Conservation (phyloP, 2,329 filamentous ascomycete genomes). For the Alternaria sp. region DNA sequence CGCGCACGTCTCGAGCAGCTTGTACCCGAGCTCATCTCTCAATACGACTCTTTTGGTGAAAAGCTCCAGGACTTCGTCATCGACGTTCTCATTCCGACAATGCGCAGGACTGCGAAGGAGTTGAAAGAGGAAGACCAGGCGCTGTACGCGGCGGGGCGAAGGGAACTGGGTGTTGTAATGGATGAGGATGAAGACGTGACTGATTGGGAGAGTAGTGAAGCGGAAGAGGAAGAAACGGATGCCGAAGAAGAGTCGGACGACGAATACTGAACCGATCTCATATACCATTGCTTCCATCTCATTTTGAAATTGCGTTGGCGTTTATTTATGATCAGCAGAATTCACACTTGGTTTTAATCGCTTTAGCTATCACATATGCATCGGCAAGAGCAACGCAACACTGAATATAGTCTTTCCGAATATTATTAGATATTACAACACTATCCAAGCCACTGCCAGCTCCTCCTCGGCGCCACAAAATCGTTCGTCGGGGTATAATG, state of each 20-base stretch:
- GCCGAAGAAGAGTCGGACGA: background rate
- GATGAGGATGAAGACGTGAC: rapidly evolving
- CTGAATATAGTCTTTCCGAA: background rate
- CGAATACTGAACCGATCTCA: background rate
- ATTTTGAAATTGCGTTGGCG: background rate
- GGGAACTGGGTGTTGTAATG: background rate
- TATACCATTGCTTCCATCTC: rapidly evolving
- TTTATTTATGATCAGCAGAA: background rate
- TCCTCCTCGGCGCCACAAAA: background rate
- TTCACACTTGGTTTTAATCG: background rate
- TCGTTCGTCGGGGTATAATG: slow-evolving; percentile 12
- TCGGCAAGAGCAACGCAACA: background rate
- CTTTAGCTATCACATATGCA: background rate
- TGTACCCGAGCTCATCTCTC: background rate
- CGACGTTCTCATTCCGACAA: background rate
- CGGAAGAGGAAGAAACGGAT: background rate
- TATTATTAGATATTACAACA: background rate
- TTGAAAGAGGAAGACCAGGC: background rate
- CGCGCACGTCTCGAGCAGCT: background rate
- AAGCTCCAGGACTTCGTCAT: background rate
- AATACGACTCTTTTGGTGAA: background rate
- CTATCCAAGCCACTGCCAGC: background rate
- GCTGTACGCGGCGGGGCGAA: background rate
- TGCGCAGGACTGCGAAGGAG: background rate
- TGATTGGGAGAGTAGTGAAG: rapidly evolving